Evolutionary conservation across 1,139 yeast genomes (phyloP).

Genomic region (Candida sojae): DNA sequence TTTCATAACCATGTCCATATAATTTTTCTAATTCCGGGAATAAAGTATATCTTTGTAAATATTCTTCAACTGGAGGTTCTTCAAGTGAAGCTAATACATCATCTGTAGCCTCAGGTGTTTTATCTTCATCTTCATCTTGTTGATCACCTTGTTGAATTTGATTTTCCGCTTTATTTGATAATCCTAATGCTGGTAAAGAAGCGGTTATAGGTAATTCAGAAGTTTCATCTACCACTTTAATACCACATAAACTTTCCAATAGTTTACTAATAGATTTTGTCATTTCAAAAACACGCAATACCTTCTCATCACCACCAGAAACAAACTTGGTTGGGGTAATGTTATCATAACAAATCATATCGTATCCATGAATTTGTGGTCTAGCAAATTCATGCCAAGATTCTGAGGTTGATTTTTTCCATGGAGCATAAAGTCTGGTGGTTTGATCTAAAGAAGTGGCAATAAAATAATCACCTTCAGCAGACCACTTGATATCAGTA

Average conservation of each 20-base stretch:
- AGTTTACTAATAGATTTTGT: constrained; percentile 77
- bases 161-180: constrained; percentile 85
- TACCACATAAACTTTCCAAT: constrained; percentile 55
- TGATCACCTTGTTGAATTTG: constrained; percentile 46
- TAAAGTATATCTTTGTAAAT: constrained; percentile 84
- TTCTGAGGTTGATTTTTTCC: constrained; percentile 39
- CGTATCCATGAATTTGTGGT: constrained; percentile 98
- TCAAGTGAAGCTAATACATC: constrained; percentile 47
- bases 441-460: constrained; percentile 91
- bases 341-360: constrained; percentile 82
- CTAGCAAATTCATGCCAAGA: constrained; percentile 92
- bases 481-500: constrained; percentile 82
- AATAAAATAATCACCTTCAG: constrained; percentile 64
- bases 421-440: constrained; percentile 75
- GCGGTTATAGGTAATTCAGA: constrained; percentile 71
- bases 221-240: constrained; percentile 26
- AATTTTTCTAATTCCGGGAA: constrained; percentile 95
- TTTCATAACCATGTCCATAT: constrained; percentile 97
- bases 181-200: constrained; percentile 87
- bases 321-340: constrained; percentile 66
- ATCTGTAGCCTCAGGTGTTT: constrained; percentile 29
- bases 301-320: constrained; percentile 96
- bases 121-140: constrained; percentile 35
- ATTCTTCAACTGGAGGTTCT: constrained; percentile 83
- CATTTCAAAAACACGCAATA: constrained; percentile 83